Conservation (phyloP, 2,329 filamentous ascomycete species). For the Penicillium sp. region DNA sequence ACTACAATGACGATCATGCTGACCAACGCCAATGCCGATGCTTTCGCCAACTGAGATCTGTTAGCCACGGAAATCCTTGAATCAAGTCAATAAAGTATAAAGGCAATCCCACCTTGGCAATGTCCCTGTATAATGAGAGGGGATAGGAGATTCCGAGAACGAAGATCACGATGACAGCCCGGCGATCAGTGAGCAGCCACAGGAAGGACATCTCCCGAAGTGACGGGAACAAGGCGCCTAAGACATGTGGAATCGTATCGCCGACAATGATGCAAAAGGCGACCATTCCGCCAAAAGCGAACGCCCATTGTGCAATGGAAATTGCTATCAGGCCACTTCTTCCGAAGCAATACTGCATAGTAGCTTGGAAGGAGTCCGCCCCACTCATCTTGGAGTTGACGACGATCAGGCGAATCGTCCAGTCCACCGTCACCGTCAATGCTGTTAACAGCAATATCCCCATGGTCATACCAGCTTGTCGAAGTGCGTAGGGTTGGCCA, state of each 20-base stretch:
- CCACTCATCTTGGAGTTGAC: conserved; percentile 97
- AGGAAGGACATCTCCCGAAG: conserved; percentile 73
- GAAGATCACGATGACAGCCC: conserved; percentile 85
- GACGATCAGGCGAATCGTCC: conserved; percentile 96
- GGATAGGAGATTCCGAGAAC: conserved; percentile 85
- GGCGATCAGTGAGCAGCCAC: conserved; percentile 77
- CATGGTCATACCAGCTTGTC: conserved; percentile 81
- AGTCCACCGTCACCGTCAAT: conserved; percentile 86
- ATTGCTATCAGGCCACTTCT: conserved; percentile 86
- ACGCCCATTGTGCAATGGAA: conserved; percentile 90
- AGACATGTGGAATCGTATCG: conserved; percentile 90
- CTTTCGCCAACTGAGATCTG: conserved; percentile 76
- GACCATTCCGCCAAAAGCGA: conserved; percentile 98
- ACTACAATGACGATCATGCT: conserved; percentile 91
- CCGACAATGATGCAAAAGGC: conserved; percentile 97
- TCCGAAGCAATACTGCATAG: conserved; percentile 94
- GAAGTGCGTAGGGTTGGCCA: conserved; percentile 92
- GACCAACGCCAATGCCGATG: conserved; percentile 86
- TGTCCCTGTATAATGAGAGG: conserved; percentile 90
- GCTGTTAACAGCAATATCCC: conserved; percentile 76
- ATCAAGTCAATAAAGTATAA: background rate
- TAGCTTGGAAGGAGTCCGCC: conserved; percentile 90
- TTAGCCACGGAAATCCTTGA: conserved; percentile 25
- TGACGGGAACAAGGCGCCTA: conserved; percentile 78
- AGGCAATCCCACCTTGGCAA: conserved; percentile 73